Conservation (phyloP, 2,329 filamentous ascomycete genomes). For the Stagonosporopsis chrysanthemi region DNA sequence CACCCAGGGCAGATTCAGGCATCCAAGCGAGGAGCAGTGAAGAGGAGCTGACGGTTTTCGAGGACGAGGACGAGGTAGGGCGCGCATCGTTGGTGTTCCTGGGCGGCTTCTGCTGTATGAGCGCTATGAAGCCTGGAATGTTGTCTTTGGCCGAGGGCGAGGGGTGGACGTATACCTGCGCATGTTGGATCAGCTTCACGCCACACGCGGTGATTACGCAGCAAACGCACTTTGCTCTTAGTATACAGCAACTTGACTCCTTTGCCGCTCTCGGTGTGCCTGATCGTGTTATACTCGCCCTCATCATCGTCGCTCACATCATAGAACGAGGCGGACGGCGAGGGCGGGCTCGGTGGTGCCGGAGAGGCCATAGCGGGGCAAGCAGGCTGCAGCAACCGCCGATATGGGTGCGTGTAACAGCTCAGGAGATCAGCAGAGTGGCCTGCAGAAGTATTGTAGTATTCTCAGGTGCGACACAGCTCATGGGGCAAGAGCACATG, state of each 20-base stretch:
- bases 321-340: slow-evolving; percentile 88
- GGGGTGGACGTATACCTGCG: slow-evolving; percentile 91
- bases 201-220: slow-evolving; percentile 46
- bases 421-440: background rate
- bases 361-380: slow-evolving; percentile 44
- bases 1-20: slow-evolving; percentile 86
- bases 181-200: slow-evolving; percentile 28
- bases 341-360: slow-evolving; percentile 58
- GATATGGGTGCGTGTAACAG: slow-evolving; percentile 6
- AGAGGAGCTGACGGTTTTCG: slow-evolving; percentile 61
- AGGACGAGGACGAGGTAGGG: slow-evolving; percentile 53
- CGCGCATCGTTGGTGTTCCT: slow-evolving; percentile 39
- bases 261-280: slow-evolving; percentile 75
- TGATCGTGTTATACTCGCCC: slow-evolving; percentile 92
- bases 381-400: slow-evolving; percentile 15
- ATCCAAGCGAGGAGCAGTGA: slow-evolving; percentile 92
- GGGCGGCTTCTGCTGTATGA: slow-evolving; percentile 82
- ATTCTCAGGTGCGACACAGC: background rate
- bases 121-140: slow-evolving; percentile 89
- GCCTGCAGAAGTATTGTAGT: background rate
- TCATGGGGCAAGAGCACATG: slow-evolving; percentile 18
- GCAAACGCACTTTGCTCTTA: slow-evolving; percentile 81
- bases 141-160: slow-evolving; percentile 94
- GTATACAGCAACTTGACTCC: slow-evolving; percentile 94
- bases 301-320: slow-evolving; percentile 97